Base-by-base conservation (phyloP, 495 filamentous ascomycete genomes). In the Aspergillus saccharolyticus region DNA sequence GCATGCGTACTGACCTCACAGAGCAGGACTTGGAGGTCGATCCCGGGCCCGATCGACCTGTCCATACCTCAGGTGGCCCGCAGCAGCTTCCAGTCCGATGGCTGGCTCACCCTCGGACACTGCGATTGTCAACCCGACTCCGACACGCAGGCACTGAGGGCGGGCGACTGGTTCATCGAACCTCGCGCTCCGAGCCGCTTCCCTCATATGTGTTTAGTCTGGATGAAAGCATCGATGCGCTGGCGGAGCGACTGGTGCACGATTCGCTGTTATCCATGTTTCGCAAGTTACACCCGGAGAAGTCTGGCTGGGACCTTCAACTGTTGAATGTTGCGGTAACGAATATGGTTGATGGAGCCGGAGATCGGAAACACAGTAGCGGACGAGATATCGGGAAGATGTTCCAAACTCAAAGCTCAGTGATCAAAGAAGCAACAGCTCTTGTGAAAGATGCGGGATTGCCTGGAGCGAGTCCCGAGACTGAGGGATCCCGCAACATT, bases 241-340 rank as follows among this genome's bases (percentile, higher is more conserved):
- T 88, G 46, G 87, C 82, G 5, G 85, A 88, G 58, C 79, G 79
- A 54, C 71, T 97, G 0, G 90, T 92, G 3, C 67, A 77, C 2
- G 89, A 93, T 43, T 70, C 72, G 19, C 67, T 91, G 14, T 53
- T 90, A 6, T 78, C 82, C 0, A 75, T 95, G 68, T 94, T 96
- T 63, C 81, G 83, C 14, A 84, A 82, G 56, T 73, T 96, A 15
- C 86, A 93, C 60, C 83, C 85, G 0, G 83, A 84, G 59, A 80
- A 79, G 56, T 75, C 74, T 4, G 86, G 83, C 6, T 95, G 89
- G 87, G 87, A 90, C 63, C 72, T 96, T 15, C 88, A 86, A 53
- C 66, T 96, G 43, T 72, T 97, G 51, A 97, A 97, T 64, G 71
- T 97, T 15, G 91, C 89, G 19, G 90, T 90, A 1, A 88, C 89